Evolutionary conservation across 2,329 filamentous ascomycete species (phyloP).

Genomic region (Myriosclerotinia scirpicola): DNA sequence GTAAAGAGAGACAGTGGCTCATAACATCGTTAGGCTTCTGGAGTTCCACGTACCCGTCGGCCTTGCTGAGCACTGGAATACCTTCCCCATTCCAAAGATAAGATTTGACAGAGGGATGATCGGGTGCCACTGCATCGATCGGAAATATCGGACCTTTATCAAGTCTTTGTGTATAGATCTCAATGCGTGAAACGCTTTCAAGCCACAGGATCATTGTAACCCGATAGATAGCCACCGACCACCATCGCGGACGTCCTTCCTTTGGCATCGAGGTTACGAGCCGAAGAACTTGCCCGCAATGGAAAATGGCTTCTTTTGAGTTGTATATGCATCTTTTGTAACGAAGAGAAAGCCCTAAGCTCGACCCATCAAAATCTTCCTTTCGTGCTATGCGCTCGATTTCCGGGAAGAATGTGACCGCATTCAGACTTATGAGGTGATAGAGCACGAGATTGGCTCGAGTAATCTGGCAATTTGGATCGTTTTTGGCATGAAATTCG

Average conservation of each 20-base stretch:
- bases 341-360: slow-evolving; percentile 53
- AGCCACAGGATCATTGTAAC: slow-evolving; percentile 62
- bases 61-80: slow-evolving; percentile 50
- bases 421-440: slow-evolving; percentile 69
- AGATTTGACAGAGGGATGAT: slow-evolving; percentile 51
- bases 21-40: slow-evolving; percentile 51
- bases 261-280: slow-evolving; percentile 60
- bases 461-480: slow-evolving; percentile 58
- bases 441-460: slow-evolving; percentile 67
- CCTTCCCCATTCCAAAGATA: slow-evolving; percentile 56
- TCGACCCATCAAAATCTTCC: slow-evolving; percentile 55
- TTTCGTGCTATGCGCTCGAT: slow-evolving; percentile 65
- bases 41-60: slow-evolving; percentile 48
- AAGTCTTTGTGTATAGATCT: slow-evolving; percentile 41
- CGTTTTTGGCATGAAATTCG: slow-evolving; percentile 53
- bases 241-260: slow-evolving; percentile 66
- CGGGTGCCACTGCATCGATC: slow-evolving; percentile 51
- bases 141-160: slow-evolving; percentile 46
- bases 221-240: slow-evolving; percentile 70
- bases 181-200: slow-evolving; percentile 56
- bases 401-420: slow-evolving; percentile 65
- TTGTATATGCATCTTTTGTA: slow-evolving; percentile 64
- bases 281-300: slow-evolving; percentile 66
- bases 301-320: slow-evolving; percentile 63
- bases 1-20: slow-evolving; percentile 52